Evolutionary conservation across 129 eudicot species (phyloP).

Genomic region (Erigeron canadensis): DNA sequence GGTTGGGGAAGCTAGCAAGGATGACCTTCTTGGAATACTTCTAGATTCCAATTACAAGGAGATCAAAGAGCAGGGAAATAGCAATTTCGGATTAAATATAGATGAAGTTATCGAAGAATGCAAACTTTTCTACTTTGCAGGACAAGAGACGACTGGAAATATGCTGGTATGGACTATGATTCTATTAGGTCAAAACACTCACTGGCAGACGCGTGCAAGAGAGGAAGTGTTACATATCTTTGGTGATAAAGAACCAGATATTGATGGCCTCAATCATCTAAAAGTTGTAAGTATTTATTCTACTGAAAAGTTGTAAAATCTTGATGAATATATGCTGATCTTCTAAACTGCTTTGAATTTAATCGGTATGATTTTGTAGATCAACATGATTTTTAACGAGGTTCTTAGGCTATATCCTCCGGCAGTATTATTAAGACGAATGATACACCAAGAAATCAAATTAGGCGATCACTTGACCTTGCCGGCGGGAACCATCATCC

Average conservation of each 20-base stretch:
- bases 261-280: constrained; percentile 18
- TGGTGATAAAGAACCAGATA: constrained; percentile 8
- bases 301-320: background rate
- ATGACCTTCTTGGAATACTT: constrained; percentile 28
- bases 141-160: constrained; percentile 15
- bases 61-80: constrained; percentile 9
- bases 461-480: constrained; percentile 22
- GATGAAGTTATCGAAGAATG: no score
- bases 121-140: no score
- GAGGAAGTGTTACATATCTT: constrained; percentile 26
- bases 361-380: constrained; percentile 8
- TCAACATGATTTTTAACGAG: constrained; percentile 34
- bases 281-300: constrained; percentile 16
- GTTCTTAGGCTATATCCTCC: constrained; percentile 50
- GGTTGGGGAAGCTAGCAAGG: constrained; percentile 16
- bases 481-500: constrained; percentile 34
- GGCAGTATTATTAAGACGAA: constrained; percentile 11
- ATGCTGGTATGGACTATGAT: constrained; percentile 37
- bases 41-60: constrained; percentile 26
- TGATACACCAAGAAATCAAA: constrained; percentile 23
- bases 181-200: constrained; percentile 19
- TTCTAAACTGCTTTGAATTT: no score
- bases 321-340: background rate
- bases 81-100: constrained; percentile 20
- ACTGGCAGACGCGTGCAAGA: constrained; percentile 30